Evolutionary conservation across 768 basidiomycete genomes (phyloP), one percentile per base, ranked within the genome.

Genomic region (Boletellus ananas): DNA sequence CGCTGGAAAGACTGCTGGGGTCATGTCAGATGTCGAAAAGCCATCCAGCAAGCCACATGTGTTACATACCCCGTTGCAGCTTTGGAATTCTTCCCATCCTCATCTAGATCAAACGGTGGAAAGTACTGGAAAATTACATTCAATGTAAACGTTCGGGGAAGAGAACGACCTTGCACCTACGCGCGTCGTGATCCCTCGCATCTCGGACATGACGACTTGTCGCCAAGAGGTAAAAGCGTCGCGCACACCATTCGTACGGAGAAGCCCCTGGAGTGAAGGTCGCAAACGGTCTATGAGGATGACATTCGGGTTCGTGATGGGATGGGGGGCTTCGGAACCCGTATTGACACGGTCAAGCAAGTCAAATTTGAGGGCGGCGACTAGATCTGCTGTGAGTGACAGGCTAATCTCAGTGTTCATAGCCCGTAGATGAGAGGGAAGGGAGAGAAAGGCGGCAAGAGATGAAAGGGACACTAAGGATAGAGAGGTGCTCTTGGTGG

Each of bases 211-310:
- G 16, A 83, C 85, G 5, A 81, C 77, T 34, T 86, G 81, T 54
- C 86, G 72, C 87, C 90, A 93, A 14, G 80, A 78, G 11, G 78
- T 56, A 25, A 81, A 72, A 1, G 81, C 84, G 52, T 87, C 86
- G 45, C 81, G 80, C 36, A 92, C 64, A 3, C 84, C 87, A 37
- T 76, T 79, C 1, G 89, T 88, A 52, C 88, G 75, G 20, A 83
- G 68, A 43, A 98, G 75, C n/a, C 90, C 90, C 29, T 83, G 77
- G 23, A 96, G 64, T 39, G 94, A 61, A 3, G 92, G 92, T 23
- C 77, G 77, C 34, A 93, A 58, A 27, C 82, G 74, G 54, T 90
- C 86, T 46, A 75, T 76, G 43, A 90, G 62, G 1, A 73, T 73
- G 52, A 78, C 63, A 49, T 79, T 67, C 21, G 61, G 58, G 45